A percentile compares a stretch with the other conserved stretches of the same genome.
Evolutionary conservation across 345 rosid genomes (phyloP).

Genomic region (Kernera saxatilis): DNA sequence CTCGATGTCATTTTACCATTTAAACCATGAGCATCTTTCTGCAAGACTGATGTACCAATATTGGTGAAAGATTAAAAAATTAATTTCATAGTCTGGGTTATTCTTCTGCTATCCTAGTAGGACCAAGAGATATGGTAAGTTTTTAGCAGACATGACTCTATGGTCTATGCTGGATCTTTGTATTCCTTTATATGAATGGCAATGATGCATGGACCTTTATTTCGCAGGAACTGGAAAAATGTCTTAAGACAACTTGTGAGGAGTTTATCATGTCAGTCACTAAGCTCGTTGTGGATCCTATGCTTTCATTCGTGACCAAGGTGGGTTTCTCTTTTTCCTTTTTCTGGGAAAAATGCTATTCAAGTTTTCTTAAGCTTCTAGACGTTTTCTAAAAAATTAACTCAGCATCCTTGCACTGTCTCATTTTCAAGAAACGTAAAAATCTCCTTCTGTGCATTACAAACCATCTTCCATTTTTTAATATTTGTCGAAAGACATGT

Average conservation of each 20-base stretch:
- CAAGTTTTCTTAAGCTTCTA: background rate
- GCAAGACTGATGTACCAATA: slow-evolving; percentile 4
- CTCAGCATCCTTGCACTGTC: background rate
- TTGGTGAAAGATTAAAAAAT: background rate
- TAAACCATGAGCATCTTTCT: background rate
- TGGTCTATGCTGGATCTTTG: background rate
- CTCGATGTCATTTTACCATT: background rate
- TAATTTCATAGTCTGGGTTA: slow-evolving; percentile 1
- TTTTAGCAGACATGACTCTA: background rate
- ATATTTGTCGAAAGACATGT: background rate
- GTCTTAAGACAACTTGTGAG: slow-evolving; percentile 91
- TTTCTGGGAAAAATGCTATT: background rate
- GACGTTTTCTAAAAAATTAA: background rate
- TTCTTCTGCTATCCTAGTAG: background rate
- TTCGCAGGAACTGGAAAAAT: slow-evolving; percentile 89
- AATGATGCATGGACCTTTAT: slow-evolving; percentile 6
- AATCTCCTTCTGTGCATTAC: background rate
- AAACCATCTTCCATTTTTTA: background rate
- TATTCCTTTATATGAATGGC: slow-evolving; percentile 7
- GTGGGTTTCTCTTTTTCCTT: slow-evolving; percentile 35
- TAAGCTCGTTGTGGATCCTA: slow-evolving; percentile 92
- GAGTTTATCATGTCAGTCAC: slow-evolving; percentile 98
- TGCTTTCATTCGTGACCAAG: slow-evolving; percentile 98
- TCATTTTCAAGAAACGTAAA: background rate
- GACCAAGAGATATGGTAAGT: background rate